These are phyloP conservation scores for Cystobasidiaceae sp. DNA, from an alignment of 1,284 basidiomycete genomes.

Conservation along the genomic window DNA sequence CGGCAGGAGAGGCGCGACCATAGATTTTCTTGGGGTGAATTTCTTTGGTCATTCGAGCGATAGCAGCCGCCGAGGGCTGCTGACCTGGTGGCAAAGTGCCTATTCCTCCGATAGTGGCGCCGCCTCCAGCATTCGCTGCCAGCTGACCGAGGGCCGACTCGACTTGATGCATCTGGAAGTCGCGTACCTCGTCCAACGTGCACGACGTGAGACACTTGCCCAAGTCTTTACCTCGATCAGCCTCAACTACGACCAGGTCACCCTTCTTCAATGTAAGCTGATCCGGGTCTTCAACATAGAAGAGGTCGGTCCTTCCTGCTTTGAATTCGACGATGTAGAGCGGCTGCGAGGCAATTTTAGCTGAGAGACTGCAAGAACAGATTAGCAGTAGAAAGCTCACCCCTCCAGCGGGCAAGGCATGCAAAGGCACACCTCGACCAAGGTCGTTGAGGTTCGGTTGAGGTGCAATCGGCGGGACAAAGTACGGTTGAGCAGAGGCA, in stretches of 20 bases:
- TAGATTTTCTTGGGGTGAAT: conserved; percentile 96
- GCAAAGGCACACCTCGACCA: conserved; percentile 82
- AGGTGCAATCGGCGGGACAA: conserved; percentile 28
- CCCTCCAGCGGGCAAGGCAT: conserved; percentile 63
- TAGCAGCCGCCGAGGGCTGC: conserved; percentile 26
- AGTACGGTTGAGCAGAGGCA: conserved; percentile 25
- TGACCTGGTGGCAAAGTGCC: conserved; percentile 15
- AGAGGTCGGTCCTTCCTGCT: conserved; percentile 88
- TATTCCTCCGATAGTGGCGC: conserved; percentile 25
- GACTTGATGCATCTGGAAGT: conserved; percentile 70
- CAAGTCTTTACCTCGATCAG: conserved; percentile 90
- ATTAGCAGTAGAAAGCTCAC: neutral
- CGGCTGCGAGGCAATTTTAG: conserved; percentile 59
- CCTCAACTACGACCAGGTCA: conserved; percentile 93
- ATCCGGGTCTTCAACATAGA: conserved; percentile 68
- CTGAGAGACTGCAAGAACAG: no score
- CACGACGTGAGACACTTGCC: conserved; percentile 67
- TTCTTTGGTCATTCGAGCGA: conserved; percentile 54
- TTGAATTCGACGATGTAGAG: conserved; percentile 97
- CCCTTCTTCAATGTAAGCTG: conserved; percentile 60
- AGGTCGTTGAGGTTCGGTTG: conserved; percentile 48
- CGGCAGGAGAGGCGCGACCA: conserved; percentile 77
- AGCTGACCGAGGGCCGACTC: conserved; percentile 35
- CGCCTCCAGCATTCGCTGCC: conserved; percentile 25
- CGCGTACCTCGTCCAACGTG: conserved; percentile 73